Percentiles rank a stretch among this genome's conserved stretches.
Evolutionary conservation across 2,329 filamentous ascomycete genomes (phyloP).

Genomic region (Epichloe gansuensis): DNA sequence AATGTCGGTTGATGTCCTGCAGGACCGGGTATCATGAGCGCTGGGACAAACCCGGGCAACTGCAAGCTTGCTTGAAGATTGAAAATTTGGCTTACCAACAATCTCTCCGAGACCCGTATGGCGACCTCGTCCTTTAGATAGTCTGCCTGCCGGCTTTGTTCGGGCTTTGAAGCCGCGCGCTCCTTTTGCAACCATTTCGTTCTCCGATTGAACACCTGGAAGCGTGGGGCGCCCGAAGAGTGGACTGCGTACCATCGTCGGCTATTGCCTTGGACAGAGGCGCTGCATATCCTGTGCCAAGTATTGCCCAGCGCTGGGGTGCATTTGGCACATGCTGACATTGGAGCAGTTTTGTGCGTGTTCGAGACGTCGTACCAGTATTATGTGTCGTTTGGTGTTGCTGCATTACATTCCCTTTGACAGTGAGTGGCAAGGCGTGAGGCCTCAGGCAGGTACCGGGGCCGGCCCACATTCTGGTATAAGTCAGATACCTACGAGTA

Average conservation of each 20-base stretch:
- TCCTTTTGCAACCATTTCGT: conserved; percentile 89
- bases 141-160: conserved; percentile 68
- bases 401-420: too few species aligned
- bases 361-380: neutral
- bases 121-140: conserved; percentile 93
- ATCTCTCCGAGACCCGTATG: conserved; percentile 65
- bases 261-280: conserved; percentile 8
- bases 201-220: conserved; percentile 82
- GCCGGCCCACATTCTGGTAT: too few species aligned
- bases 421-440: too few species aligned
- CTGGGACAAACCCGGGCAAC: too few species aligned
- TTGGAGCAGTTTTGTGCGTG: conserved; percentile 10
- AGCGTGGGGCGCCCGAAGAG: conserved; percentile 59
- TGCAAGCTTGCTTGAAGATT: too few species aligned
- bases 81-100: conserved; percentile 45
- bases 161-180: conserved; percentile 57
- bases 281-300: conserved; percentile 12
- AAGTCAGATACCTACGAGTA: too few species aligned
- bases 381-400: too few species aligned
- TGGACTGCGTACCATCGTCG: conserved; percentile 62
- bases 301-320: conserved; percentile 14
- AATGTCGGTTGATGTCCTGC: conserved; percentile 83
- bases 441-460: too few species aligned
- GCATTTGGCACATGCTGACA: conserved; percentile 18
- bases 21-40: neutral